Percentiles rank a stretch among this genome's conserved stretches.
These are phyloP conservation scores for Moelleriella libera DNA, from an alignment of 2,329 filamentous ascomycete species.

Conservation along the genomic window DNA sequence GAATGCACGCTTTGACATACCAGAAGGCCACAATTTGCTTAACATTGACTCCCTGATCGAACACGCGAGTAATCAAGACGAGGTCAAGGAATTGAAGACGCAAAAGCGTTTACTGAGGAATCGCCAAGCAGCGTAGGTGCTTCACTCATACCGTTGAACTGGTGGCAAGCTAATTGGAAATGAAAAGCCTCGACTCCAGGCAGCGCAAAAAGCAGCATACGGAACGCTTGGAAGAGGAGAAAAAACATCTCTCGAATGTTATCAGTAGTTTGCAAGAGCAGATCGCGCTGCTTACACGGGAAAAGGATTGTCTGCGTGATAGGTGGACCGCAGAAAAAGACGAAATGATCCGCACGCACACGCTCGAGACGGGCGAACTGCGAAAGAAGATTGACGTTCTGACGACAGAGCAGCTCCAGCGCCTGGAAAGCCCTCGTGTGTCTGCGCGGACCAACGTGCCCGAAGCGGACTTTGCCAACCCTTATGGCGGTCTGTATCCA, in stretches of 20 bases:
- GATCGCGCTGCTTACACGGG: conserved; percentile 49
- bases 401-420: conserved; percentile 50
- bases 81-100: conserved; percentile 97
- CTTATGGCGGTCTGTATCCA: conserved; percentile 71
- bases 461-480: conserved; percentile 50
- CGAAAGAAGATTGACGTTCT: conserved; percentile 85
- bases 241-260: conserved; percentile 72
- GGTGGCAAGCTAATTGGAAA: conserved; percentile 4
- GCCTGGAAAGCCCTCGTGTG: conserved; percentile 48
- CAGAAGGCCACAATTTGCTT: conserved; percentile 77
- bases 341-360: conserved; percentile 77
- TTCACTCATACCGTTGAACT: not conserved
- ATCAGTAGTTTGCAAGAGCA: conserved; percentile 64
- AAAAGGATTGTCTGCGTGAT: conserved; percentile 38
- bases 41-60: conserved; percentile 92
- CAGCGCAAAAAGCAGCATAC: conserved; percentile 98
- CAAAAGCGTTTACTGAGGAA: conserved; percentile 92
- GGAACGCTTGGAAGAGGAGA: conserved; percentile 90
- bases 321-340: conserved; percentile 75
- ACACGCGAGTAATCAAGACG: conserved; percentile 75
- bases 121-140: conserved; percentile 80
- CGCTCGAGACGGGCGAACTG: conserved; percentile 77
- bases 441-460: conserved; percentile 19
- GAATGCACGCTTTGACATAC: conserved; percentile 96
- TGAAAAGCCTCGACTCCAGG: conserved; percentile 70